These are phyloP conservation scores for Pythium dissimile DNA, from an alignment of 352 stramenopile genomes.

Conservation along the genomic window DNA sequence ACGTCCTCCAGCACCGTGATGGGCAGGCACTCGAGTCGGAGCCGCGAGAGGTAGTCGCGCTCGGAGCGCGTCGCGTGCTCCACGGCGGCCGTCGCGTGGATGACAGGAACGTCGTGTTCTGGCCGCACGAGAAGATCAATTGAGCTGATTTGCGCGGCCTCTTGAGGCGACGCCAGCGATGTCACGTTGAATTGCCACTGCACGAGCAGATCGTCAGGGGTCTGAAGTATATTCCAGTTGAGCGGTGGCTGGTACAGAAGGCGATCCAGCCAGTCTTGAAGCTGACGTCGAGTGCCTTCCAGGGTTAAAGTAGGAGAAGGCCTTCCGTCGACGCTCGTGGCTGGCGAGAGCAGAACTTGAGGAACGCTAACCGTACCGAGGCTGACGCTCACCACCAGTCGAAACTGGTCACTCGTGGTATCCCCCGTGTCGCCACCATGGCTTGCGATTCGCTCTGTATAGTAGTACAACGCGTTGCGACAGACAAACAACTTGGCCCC, in stretches of 20 bases:
- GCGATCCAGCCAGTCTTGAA: slow-evolving; percentile 20
- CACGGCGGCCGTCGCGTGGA: slow-evolving; percentile 29
- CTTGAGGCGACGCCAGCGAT: background rate
- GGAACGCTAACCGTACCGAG: slow-evolving; percentile 6
- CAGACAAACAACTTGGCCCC: slow-evolving; percentile 13
- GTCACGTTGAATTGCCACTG: slow-evolving; percentile 47
- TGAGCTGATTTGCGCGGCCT: slow-evolving; percentile 20
- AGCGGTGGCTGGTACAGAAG: slow-evolving; percentile 36
- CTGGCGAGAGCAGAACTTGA: too few species aligned
- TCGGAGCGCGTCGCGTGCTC: slow-evolving; percentile 27
- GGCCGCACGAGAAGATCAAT: slow-evolving; percentile 33
- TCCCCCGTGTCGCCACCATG: background rate
- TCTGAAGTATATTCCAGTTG: slow-evolving; percentile 49
- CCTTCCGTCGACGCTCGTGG: too few species aligned
- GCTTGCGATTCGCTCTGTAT: background rate
- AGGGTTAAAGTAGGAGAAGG: background rate
- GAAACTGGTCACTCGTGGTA: background rate
- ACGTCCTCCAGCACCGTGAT: slow-evolving; percentile 46
- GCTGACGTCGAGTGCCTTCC: slow-evolving; percentile 13
- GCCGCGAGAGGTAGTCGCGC: slow-evolving; percentile 38
- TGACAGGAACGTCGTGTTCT: slow-evolving; percentile 37
- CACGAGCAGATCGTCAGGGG: slow-evolving; percentile 22
- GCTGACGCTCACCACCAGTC: slow-evolving; percentile 7
- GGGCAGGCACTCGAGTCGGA: slow-evolving; percentile 39
- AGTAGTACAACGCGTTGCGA: slow-evolving; percentile 28